phyloP scores from a whole-genome alignment of 2,329 filamentous ascomycete species.

The Sphaerulina vaccinii region DNA sequence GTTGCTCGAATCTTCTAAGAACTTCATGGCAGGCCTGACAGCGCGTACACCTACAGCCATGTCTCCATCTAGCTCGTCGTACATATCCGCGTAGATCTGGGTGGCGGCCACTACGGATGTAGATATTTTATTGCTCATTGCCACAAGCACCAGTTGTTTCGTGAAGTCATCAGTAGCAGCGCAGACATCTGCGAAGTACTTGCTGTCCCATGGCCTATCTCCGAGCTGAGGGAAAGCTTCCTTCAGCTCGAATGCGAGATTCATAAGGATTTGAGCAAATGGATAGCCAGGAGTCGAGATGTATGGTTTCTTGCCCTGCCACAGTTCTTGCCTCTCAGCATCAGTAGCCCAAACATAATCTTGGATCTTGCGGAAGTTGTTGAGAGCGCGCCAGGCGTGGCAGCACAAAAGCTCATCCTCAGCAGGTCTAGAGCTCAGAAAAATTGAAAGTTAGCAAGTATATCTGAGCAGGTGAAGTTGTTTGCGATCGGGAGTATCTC shows the following conservation, averaged over 20 bases:
- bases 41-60: not conserved
- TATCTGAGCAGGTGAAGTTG: too few relatives aligned
- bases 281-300: not conserved
- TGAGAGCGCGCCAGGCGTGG: not conserved
- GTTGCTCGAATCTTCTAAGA: not conserved
- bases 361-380: not conserved
- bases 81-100: conserved; percentile 7
- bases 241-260: not conserved
- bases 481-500: too few relatives aligned
- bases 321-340: not conserved
- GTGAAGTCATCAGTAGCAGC: not conserved
- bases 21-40: not conserved
- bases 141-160: not conserved
- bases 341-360: not conserved
- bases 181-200: not conserved
- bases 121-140: not conserved
- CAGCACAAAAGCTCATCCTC: not conserved
- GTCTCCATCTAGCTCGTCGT: not conserved
- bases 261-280: not conserved
- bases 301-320: not conserved
- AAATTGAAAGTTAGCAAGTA: too few relatives aligned
- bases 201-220: not conserved
- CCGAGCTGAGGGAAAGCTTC: not conserved
- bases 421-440: too few relatives aligned
- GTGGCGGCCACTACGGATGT: not conserved